Evolutionary conservation across 441 rosid genomes (phyloP).

Genomic region (Erodium chrysanthum): DNA sequence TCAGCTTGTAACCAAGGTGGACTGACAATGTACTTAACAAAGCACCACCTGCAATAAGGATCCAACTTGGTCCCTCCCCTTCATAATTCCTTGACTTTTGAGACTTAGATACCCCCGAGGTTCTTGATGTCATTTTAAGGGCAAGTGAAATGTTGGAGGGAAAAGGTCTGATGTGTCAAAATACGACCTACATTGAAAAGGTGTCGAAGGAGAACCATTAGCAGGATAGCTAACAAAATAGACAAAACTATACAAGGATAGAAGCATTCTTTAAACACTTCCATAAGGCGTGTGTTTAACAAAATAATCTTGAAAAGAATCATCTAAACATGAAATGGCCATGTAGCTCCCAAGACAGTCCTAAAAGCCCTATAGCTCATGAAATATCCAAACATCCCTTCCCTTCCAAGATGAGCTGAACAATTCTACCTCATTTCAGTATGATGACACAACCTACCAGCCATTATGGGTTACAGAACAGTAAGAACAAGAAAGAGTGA

Average conservation of each 20-base stretch:
- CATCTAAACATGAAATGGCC: no score
- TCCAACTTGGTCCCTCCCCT: conserved; percentile 69
- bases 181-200: conserved; percentile 33
- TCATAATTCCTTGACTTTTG: conserved; percentile 35
- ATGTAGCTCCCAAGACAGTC: neutral
- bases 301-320: no score
- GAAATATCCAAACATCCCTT: neutral
- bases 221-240: no score
- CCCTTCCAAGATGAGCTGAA: neutral
- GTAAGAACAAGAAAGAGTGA: neutral
- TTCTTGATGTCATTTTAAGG: conserved; percentile 52
- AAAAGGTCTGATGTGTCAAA: conserved; percentile 35
- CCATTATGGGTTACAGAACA: neutral
- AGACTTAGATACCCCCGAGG: conserved; percentile 36
- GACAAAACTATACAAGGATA: no score
- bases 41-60: conserved; percentile 87
- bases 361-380: neutral
- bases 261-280: no score
- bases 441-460: neutral
- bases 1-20: conserved; percentile 80
- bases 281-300: no score
- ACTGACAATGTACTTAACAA: conserved; percentile 79
- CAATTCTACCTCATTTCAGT: no score
- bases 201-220: neutral
- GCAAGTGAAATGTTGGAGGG: conserved; percentile 19